Percentiles rank a stretch among this genome's conserved stretches.
Conservation (phyloP, 2,329 filamentous ascomycete species). For the Cytospora piceicola region DNA sequence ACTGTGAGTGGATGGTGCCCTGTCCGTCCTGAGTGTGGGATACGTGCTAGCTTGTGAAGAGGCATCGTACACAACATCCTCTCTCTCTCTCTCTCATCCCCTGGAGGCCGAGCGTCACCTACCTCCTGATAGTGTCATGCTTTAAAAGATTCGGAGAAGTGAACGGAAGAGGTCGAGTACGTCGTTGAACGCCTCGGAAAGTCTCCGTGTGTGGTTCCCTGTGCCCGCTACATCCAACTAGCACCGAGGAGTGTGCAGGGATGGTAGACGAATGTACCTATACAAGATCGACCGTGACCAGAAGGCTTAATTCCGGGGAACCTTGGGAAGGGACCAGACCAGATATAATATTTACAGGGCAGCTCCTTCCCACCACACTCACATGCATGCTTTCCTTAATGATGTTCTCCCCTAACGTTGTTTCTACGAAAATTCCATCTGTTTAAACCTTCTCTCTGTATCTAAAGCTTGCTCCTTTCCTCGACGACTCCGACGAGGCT, state of each 20-base stretch:
- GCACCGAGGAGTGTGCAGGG: background rate
- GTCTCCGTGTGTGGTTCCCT: background rate
- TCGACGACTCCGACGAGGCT: conserved; percentile 15
- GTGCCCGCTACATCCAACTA: background rate
- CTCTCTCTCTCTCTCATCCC: too few species aligned
- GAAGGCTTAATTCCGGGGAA: background rate
- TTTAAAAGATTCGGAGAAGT: background rate
- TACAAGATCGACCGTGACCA: background rate
- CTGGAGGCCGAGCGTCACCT: background rate
- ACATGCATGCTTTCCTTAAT: background rate
- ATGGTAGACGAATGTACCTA: background rate
- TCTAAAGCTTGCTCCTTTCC: conserved; percentile 10
- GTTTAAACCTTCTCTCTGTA: background rate
- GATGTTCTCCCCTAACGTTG: background rate
- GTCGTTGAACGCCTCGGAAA: background rate
- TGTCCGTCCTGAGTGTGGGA: background rate
- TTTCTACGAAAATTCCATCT: background rate
- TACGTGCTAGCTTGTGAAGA: background rate
- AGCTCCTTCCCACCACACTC: background rate
- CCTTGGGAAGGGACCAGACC: background rate
- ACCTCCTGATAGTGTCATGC: background rate
- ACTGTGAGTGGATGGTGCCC: background rate
- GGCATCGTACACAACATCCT: background rate
- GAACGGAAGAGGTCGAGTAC: background rate
- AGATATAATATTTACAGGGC: background rate